phyloP scores from a whole-genome alignment of 2,329 filamentous ascomycete species.

The Stagonosporopsis cucurbitacearum region DNA sequence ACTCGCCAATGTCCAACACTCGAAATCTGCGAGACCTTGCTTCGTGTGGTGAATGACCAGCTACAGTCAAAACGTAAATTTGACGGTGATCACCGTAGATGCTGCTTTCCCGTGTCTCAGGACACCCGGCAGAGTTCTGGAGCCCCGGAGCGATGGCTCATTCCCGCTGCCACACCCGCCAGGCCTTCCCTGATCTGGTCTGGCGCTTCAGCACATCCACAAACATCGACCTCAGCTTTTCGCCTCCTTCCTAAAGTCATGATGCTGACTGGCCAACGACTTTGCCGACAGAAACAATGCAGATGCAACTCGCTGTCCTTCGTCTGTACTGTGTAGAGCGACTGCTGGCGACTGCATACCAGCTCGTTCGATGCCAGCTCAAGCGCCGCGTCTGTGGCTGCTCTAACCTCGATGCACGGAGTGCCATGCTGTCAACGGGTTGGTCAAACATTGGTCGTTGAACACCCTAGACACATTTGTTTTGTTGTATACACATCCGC shows the following conservation, averaged over 20 bases:
- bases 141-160: constrained; percentile 12
- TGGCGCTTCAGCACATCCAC: not conserved
- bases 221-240: not conserved
- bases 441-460: not conserved
- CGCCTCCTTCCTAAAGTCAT: constrained; percentile 11
- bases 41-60: not conserved
- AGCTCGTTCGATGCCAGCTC: not conserved
- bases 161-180: constrained; percentile 12
- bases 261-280: not conserved
- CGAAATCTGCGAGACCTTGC: not conserved
- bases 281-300: not conserved
- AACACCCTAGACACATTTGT: not conserved
- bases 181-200: not conserved
- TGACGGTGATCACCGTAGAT: not conserved
- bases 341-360: constrained; percentile 1
- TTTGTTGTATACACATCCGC: not conserved
- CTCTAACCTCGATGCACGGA: not conserved
- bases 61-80: constrained; percentile 3
- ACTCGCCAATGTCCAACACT: not conserved
- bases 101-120: constrained; percentile 5
- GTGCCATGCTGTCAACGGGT: not conserved
- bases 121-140: constrained; percentile 10
- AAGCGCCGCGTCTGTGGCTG: not conserved
- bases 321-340: not conserved
- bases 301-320: constrained; percentile 1